Conservation (phyloP, 169 alveolate genomes). For the Ophryocystis elektroscirrha region DNA sequence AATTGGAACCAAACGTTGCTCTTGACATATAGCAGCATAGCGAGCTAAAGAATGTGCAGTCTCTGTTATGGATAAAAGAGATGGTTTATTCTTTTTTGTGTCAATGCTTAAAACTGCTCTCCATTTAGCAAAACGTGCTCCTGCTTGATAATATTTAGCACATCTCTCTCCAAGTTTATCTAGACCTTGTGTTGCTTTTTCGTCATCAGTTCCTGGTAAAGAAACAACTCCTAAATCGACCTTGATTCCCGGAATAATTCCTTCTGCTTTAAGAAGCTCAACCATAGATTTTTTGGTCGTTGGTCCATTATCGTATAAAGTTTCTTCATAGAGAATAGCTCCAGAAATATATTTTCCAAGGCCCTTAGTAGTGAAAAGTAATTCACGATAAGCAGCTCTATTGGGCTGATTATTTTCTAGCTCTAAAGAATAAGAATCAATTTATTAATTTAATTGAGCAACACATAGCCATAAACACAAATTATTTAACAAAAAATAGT, state of each 20-base stretch:
- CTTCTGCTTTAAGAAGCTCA: constrained; percentile 56
- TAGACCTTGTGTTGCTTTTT: constrained; percentile 58
- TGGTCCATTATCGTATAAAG: constrained; percentile 74
- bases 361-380: constrained; percentile 71
- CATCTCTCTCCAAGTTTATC: constrained; percentile 88
- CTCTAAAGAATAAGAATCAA: constrained; percentile 47
- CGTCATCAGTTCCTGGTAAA: constrained; percentile 68
- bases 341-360: constrained; percentile 83
- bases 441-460: too few relatives aligned
- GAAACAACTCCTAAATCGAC: constrained; percentile 78
- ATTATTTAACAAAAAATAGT: too few relatives aligned
- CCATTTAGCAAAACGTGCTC: constrained; percentile 99
- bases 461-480: background rate
- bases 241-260: constrained; percentile 75
- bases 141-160: constrained; percentile 75
- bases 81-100: constrained; percentile 58
- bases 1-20: constrained; percentile 86
- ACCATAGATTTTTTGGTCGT: constrained; percentile 55
- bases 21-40: constrained; percentile 92
- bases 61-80: constrained; percentile 65
- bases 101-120: constrained; percentile 86
- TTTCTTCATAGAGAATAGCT: constrained; percentile 89
- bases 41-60: constrained; percentile 92
- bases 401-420: constrained; percentile 80
- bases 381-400: constrained; percentile 79